phyloP scores from a whole-genome alignment of 768 basidiomycete species.

The Leucogyrophana mollusca region DNA sequence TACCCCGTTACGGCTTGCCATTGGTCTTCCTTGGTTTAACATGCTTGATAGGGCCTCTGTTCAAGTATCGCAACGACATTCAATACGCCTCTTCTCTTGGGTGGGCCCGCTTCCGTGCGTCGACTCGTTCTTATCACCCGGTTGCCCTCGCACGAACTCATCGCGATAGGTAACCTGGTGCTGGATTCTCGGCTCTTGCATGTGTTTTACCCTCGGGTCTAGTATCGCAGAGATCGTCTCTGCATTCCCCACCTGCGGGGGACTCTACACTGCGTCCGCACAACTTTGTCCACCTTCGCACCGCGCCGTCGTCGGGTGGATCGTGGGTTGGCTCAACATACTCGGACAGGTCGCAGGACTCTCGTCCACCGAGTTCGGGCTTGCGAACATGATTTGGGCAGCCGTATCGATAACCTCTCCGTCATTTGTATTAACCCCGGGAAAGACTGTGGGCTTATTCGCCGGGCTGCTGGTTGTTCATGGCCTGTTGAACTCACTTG shows the following conservation, averaged over 20 bases:
- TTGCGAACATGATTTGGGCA: conserved; percentile 78
- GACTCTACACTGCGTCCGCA: conserved; percentile 78
- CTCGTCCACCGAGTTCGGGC: conserved; percentile 83
- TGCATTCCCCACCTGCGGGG: conserved; percentile 73
- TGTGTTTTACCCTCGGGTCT: conserved; percentile 74
- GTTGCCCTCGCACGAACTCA: background rate
- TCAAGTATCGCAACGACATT: conserved; percentile 78
- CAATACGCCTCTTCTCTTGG: conserved; percentile 67
- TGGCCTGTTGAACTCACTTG: conserved; percentile 66
- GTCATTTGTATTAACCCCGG: conserved; percentile 28
- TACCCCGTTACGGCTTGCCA: conserved; percentile 9
- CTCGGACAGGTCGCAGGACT: conserved; percentile 84
- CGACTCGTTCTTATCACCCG: background rate
- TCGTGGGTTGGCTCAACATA: conserved; percentile 84
- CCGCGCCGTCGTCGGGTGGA: conserved; percentile 71
- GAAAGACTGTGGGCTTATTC: conserved; percentile 79
- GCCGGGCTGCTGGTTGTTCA: conserved; percentile 74
- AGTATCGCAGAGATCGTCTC: conserved; percentile 79
- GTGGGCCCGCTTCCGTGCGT: conserved; percentile 67
- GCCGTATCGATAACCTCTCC: conserved; percentile 41
- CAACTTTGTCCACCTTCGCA: conserved; percentile 60
- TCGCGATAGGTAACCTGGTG: conserved; percentile 58
- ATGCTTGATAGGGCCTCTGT: conserved; percentile 54
- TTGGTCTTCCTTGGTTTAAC: background rate
- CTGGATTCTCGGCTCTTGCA: conserved; percentile 68